phyloP scores from a whole-genome alignment of 345 rosid species.

The Hibiscus tridactylites region DNA sequence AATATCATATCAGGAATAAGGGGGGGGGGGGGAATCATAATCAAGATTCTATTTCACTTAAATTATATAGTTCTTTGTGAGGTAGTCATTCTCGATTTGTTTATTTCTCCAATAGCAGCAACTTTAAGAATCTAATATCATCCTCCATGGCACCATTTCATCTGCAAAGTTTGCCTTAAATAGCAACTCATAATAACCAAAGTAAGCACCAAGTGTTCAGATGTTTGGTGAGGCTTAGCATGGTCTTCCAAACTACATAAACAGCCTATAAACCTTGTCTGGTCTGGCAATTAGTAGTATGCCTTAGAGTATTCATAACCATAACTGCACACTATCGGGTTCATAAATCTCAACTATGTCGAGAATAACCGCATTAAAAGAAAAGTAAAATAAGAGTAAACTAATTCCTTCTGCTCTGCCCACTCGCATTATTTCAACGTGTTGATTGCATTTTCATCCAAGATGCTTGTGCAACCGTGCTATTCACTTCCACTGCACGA shows the following conservation, averaged over 20 bases:
- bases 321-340: background rate
- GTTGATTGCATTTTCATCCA: background rate
- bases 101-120: slow-evolving; percentile 1
- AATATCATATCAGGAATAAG: background rate
- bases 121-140: background rate
- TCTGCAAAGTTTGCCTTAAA: background rate
- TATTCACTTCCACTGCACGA: background rate
- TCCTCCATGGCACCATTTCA: slow-evolving; percentile 2
- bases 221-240: background rate
- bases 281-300: background rate
- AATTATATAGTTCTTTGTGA: background rate
- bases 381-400: background rate
- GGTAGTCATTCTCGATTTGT: background rate
- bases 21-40: background rate
- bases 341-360: background rate
- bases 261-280: background rate
- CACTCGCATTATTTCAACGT: background rate
- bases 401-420: background rate
- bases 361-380: background rate
- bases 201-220: background rate
- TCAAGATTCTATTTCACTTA: background rate
- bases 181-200: background rate
- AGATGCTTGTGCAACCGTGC: background rate
- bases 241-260: background rate
- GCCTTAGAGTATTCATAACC: background rate